phyloP scores from a whole-genome alignment of 495 filamentous ascomycete genomes.

The Penicillium desertorum region DNA sequence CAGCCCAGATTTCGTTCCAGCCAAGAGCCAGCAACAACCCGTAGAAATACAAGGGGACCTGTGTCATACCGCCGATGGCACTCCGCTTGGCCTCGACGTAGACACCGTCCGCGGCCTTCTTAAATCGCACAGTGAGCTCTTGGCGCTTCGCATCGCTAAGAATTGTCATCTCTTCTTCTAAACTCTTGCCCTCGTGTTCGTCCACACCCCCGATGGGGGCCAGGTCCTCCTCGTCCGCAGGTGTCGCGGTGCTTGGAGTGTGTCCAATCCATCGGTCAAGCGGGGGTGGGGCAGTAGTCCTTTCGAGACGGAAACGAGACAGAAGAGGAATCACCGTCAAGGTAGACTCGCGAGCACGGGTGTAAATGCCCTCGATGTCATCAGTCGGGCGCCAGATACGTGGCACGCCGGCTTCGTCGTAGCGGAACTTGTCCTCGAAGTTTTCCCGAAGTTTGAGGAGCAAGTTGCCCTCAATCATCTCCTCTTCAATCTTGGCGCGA shows the following conservation, averaged over 20 bases:
- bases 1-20: slow-evolving; percentile 94
- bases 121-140: slow-evolving; percentile 91
- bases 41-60: slow-evolving; percentile 94
- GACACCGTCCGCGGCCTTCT: slow-evolving; percentile 94
- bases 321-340: slow-evolving; percentile 85
- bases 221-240: slow-evolving; percentile 87
- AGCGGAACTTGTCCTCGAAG: slow-evolving; percentile 98
- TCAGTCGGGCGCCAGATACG: slow-evolving; percentile 96
- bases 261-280: slow-evolving; percentile 78
- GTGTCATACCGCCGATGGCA: slow-evolving; percentile 91
- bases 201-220: slow-evolving; percentile 84
- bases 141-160: slow-evolving; percentile 82
- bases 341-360: slow-evolving; percentile 85
- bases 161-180: slow-evolving; percentile 95
- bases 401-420: slow-evolving; percentile 91
- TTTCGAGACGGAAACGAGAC: slow-evolving; percentile 72
- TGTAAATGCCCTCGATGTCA: slow-evolving; percentile 95
- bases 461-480: slow-evolving; percentile 96
- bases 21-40: slow-evolving; percentile 82
- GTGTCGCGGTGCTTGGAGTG: slow-evolving; percentile 69
- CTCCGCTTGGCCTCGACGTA: slow-evolving; percentile 97
- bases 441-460: slow-evolving; percentile 95
- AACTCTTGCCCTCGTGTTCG: slow-evolving; percentile 86
- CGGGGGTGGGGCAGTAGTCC: slow-evolving; percentile 71
- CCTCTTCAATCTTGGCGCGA: slow-evolving; percentile 88